phyloP scores from a whole-genome alignment of 495 filamentous ascomycete species.

The Podospora conica region DNA sequence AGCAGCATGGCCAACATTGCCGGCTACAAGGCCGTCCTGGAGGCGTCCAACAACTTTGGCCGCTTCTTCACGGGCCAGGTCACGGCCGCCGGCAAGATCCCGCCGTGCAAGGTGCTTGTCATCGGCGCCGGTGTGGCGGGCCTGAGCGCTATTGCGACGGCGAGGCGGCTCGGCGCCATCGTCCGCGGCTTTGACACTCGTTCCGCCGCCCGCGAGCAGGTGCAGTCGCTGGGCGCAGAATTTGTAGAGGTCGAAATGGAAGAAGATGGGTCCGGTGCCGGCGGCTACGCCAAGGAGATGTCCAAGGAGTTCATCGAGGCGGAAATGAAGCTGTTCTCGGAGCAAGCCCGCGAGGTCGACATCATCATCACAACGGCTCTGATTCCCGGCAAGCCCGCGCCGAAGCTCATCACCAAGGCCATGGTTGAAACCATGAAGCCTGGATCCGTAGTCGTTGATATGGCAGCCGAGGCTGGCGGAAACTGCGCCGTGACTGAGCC shows the following conservation, averaged over 20 bases:
- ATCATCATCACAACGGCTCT: constrained; percentile 80
- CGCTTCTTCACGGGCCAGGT: constrained; percentile 78
- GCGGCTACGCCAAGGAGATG: constrained; percentile 84
- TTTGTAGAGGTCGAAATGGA: constrained; percentile 79
- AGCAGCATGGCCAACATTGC: constrained; percentile 86
- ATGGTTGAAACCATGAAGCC: constrained; percentile 78
- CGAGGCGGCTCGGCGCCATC: constrained; percentile 73
- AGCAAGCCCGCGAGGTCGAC: constrained; percentile 76
- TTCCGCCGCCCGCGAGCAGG: constrained; percentile 70
- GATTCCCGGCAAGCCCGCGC: constrained; percentile 70
- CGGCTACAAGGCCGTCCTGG: constrained; percentile 77
- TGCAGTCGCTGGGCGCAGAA: constrained; percentile 76
- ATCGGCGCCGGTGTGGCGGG: constrained; percentile 81
- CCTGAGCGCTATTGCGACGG: constrained; percentile 73
- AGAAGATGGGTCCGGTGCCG: constrained; percentile 74
- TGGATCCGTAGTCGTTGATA: constrained; percentile 73
- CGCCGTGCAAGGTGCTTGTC: constrained; percentile 74
- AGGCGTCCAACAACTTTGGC: constrained; percentile 77
- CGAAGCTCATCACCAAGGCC: constrained; percentile 68
- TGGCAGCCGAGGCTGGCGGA: constrained; percentile 74
- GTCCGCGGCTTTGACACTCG: constrained; percentile 79
- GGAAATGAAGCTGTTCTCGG: constrained; percentile 79
- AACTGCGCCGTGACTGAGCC: constrained; percentile 72
- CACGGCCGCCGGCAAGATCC: constrained; percentile 76
- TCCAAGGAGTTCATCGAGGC: constrained; percentile 82